A percentile compares a stretch with the other conserved stretches of the same genome.
Conservation (phyloP, 176 grass and related monocot species). For the Saccharum officinarum region DNA sequence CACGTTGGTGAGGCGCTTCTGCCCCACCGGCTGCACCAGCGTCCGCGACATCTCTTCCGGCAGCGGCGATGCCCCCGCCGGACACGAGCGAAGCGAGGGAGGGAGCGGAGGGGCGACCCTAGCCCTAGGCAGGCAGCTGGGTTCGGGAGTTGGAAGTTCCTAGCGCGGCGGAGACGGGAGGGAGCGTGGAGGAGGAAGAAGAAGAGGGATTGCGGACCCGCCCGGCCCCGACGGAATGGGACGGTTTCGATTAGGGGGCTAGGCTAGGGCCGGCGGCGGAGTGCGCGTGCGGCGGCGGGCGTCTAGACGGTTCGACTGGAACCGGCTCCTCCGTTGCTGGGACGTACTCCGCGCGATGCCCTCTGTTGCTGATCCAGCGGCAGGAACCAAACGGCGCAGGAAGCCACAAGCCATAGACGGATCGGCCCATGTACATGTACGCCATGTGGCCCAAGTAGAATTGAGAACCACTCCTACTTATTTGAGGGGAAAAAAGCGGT, state of each 20-base stretch:
- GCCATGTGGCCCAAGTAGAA: too few relatives aligned
- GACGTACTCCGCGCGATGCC: too few relatives aligned
- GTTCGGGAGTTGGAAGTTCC: not conserved
- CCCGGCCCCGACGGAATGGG: not conserved
- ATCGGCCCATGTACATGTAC: not conserved
- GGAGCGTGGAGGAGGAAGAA: not conserved
- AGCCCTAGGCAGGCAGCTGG: not conserved
- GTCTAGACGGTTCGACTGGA: not conserved
- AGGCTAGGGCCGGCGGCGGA: not conserved
- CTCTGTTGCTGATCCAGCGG: too few relatives aligned
- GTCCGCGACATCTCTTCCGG: slow-evolving; percentile 43
- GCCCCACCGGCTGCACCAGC: slow-evolving; percentile 84
- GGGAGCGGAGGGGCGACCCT: not conserved
- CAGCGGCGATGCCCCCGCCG: not conserved
- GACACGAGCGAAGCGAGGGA: not conserved
- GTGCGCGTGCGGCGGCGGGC: not conserved
- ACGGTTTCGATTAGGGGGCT: not conserved
- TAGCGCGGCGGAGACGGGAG: not conserved
- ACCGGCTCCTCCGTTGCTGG: too few relatives aligned
- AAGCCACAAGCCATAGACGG: not conserved
- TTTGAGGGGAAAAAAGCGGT: too few relatives aligned
- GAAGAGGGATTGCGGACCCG: not conserved
- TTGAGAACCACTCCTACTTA: too few relatives aligned
- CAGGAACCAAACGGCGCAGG: not conserved
- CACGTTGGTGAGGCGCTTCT: slow-evolving; percentile 83